Percentiles rank a stretch among this genome's conserved stretches.
phyloP scores from a whole-genome alignment of 2,329 filamentous ascomycete species.

The Cytospora chrysosperma region DNA sequence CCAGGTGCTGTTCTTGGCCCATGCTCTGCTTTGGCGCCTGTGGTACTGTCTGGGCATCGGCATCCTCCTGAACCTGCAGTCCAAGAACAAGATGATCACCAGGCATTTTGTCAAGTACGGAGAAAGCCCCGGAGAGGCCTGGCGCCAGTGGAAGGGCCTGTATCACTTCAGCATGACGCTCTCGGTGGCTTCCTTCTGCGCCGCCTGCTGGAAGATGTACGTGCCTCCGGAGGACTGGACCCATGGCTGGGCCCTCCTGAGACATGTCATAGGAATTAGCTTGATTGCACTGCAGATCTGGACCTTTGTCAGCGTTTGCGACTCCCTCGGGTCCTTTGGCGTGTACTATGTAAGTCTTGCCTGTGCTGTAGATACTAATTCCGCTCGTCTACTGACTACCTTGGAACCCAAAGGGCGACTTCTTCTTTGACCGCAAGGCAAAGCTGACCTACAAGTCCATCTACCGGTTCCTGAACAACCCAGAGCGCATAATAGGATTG shows the following conservation, averaged over 20 bases:
- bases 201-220: conserved; percentile 97
- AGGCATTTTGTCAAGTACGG: conserved; percentile 97
- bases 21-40: conserved; percentile 79
- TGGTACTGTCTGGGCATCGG: conserved; percentile 93
- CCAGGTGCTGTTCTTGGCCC: conserved; percentile 76
- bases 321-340: conserved; percentile 93
- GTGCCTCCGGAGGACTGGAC: conserved; percentile 80
- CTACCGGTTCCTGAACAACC: conserved; percentile 97
- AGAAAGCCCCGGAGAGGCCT: conserved; percentile 85
- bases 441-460: conserved; percentile 96
- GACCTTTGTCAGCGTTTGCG: conserved; percentile 91
- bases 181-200: conserved; percentile 85
- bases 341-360: conserved; percentile 76
- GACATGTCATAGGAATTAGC: conserved; percentile 79
- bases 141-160: conserved; percentile 96
- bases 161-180: conserved; percentile 91
- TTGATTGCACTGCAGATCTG: conserved; percentile 86
- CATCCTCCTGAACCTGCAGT: conserved; percentile 80
- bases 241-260: conserved; percentile 79
- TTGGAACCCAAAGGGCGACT: conserved; percentile 75
- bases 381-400: not conserved
- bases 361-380: not conserved
- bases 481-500: conserved; percentile 88
- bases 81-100: conserved; percentile 90
- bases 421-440: conserved; percentile 88